Base-by-base conservation (phyloP, 345 rosid species). In the Pseudoturritis turrita region DNA sequence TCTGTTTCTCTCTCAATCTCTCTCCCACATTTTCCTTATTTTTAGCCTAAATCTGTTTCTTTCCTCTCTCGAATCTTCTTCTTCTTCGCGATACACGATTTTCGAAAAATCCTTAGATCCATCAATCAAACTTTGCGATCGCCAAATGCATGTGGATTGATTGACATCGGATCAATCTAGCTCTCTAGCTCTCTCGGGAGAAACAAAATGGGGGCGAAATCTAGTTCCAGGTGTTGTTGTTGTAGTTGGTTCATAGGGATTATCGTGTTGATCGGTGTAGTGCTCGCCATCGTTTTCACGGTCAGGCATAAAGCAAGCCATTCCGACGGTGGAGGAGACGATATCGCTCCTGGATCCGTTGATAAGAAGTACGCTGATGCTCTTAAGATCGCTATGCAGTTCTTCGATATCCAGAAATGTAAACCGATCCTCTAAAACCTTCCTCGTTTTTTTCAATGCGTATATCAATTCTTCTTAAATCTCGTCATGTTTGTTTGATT, bases 361-460 rank as follows among this genome's bases (percentile, higher is more conserved):
- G 87, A 84, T 21, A 84, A 81, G 63, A 87, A 85, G 54, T 89
- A 95, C 75, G 71, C 84, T 12, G 80, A 84, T 23, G 93, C 99
- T 65, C 97, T 95, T 80, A 84, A 85, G 41, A 47, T 82, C 43
- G 90, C 99, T 21, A 68, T 87, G 90, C 90, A 95, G 70, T 95
- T 95, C 88, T 89, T 95, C 80, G 94, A 95, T 65, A 75, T 95
- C 33, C 94, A 95, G 71, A 95, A 88, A 85, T 87, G 98, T 89
- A 82, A 35, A 0, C 37, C 36, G 5, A 25, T 25, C 26, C 26
- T 25, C 4, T 4, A 7, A 31, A 6, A 1, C 1, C 0, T 7
- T 7, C 4, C 1, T 50, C 55, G n/a, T 40, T 13, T 14, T 3
- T 12, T 11, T 50, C 6, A 28, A 28, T 28, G 6, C 31, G 31